phyloP scores from a whole-genome alignment of 2,329 filamentous ascomycete genomes.

The Aspergillus hiratsukae region DNA sequence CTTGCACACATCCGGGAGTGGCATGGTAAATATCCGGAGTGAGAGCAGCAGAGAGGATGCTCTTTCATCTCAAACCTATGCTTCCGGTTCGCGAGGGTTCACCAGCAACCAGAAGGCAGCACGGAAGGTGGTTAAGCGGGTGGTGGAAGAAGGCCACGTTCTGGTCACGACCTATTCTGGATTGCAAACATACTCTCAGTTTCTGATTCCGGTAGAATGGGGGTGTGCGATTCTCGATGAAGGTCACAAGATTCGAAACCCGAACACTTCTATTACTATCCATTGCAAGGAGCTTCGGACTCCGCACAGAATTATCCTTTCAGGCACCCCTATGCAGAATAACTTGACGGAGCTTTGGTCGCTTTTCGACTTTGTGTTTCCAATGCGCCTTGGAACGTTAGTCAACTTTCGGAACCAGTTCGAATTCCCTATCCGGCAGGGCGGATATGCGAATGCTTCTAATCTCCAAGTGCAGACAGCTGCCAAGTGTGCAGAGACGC shows the following conservation, averaged over 20 bases:
- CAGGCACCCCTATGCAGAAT: constrained; percentile 96
- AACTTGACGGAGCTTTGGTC: constrained; percentile 95
- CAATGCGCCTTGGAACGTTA: constrained; percentile 88
- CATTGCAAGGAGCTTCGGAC: constrained; percentile 92
- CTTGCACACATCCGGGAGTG: constrained; percentile 89
- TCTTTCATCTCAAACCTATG: constrained; percentile 54
- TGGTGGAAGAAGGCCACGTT: constrained; percentile 81
- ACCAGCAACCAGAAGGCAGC: constrained; percentile 62
- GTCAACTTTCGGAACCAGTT: constrained; percentile 89
- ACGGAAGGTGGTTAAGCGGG: constrained; percentile 74
- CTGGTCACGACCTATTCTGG: constrained; percentile 94
- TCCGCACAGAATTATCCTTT: constrained; percentile 84
- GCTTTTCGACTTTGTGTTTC: constrained; percentile 94
- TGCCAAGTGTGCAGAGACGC: constrained; percentile 84
- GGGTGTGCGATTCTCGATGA: constrained; percentile 92
- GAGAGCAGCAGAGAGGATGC: constrained; percentile 61
- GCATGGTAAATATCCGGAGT: constrained; percentile 75
- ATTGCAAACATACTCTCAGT: constrained; percentile 82
- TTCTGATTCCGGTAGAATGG: constrained; percentile 81
- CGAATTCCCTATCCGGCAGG: constrained; percentile 86
- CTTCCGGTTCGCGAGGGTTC: constrained; percentile 32
- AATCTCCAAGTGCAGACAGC: constrained; percentile 93
- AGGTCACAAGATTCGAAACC: constrained; percentile 97
- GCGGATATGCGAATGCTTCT: constrained; percentile 91
- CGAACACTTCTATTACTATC: constrained; percentile 89